Evolutionary conservation across 1,284 basidiomycete species (phyloP).

Genomic region (Pholiota adiposa): DNA sequence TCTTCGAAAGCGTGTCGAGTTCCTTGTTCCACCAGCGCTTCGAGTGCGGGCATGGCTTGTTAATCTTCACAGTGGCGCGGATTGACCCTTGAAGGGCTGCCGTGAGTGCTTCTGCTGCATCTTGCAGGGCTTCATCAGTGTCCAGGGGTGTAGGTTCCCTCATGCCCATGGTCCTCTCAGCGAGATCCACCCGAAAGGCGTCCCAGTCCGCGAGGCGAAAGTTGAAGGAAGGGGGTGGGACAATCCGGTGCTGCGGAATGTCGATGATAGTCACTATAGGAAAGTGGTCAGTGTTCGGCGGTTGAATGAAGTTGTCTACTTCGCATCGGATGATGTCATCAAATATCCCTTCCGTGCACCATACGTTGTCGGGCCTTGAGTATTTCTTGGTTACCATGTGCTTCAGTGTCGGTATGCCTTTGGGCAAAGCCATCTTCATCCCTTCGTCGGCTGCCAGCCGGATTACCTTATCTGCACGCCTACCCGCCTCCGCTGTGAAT

Average conservation of each 20-base stretch:
- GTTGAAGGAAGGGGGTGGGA: constrained; percentile 12
- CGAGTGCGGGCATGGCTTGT: constrained; percentile 24
- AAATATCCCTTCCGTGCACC: constrained; percentile 18
- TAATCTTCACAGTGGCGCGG: constrained; percentile 21
- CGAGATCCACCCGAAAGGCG: constrained; percentile 20
- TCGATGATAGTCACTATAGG: constrained; percentile 31
- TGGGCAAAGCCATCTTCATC: constrained; percentile 29
- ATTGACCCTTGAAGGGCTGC: constrained; percentile 21
- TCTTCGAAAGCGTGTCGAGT: constrained; percentile 16
- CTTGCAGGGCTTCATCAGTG: constrained; percentile 16
- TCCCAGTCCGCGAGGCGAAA: constrained; percentile 30
- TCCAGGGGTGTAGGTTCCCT: neutral
- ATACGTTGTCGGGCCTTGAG: constrained; percentile 39
- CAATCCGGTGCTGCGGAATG: neutral
- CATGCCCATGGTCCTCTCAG: constrained; percentile 28
- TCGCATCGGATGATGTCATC: constrained; percentile 27
- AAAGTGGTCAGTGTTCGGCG: constrained; percentile 33
- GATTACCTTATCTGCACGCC: constrained; percentile 24
- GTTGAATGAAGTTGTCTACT: constrained; percentile 12
- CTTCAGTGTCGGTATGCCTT: constrained; percentile 30
- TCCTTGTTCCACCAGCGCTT: constrained; percentile 36
- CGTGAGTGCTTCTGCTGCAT: constrained; percentile 15
- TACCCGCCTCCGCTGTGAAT: constrained; percentile 30
- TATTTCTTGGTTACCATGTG: constrained; percentile 26
- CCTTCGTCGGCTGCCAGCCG: constrained; percentile 22